phyloP scores from a whole-genome alignment of 2,329 filamentous ascomycete genomes.

The Albophoma yamanashiensis region DNA sequence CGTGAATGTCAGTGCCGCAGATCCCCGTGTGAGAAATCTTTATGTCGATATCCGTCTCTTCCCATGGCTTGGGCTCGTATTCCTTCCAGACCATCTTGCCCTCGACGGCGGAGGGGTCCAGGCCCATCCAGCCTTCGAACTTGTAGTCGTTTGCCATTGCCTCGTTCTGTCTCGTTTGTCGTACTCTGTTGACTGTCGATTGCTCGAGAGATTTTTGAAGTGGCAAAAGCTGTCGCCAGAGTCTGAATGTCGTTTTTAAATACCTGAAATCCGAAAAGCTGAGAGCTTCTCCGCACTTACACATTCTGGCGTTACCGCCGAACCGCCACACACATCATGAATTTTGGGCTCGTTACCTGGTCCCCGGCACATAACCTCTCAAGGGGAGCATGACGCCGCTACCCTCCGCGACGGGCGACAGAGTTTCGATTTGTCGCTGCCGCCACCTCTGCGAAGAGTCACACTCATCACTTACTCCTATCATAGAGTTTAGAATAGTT shows the following conservation, averaged over 20 bases:
- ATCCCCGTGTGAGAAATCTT: slow-evolving; percentile 55
- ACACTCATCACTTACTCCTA: no score
- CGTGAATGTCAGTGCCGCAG: slow-evolving; percentile 53
- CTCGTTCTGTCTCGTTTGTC: neutral
- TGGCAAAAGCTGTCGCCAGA: neutral
- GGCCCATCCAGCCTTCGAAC: slow-evolving; percentile 42
- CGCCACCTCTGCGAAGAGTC: neutral
- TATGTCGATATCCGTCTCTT: slow-evolving; percentile 56
- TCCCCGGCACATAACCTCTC: no score
- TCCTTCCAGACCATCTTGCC: slow-evolving; percentile 45
- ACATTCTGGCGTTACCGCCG: neutral
- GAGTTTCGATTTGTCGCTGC: neutral
- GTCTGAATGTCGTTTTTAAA: no score
- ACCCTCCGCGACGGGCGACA: neutral
- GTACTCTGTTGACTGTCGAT: neutral
- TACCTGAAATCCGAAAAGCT: neutral
- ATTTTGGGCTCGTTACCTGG: neutral
- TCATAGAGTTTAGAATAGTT: neutral
- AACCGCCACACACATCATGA: neutral
- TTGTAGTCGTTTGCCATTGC: slow-evolving; percentile 27
- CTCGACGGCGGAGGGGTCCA: slow-evolving; percentile 25
- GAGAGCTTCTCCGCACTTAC: neutral
- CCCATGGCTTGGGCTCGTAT: slow-evolving; percentile 54
- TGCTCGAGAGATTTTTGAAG: neutral
- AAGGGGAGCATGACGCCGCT: neutral